Conservation (phyloP, 345 rosid genomes). For the Raphanus raphanistrum region DNA sequence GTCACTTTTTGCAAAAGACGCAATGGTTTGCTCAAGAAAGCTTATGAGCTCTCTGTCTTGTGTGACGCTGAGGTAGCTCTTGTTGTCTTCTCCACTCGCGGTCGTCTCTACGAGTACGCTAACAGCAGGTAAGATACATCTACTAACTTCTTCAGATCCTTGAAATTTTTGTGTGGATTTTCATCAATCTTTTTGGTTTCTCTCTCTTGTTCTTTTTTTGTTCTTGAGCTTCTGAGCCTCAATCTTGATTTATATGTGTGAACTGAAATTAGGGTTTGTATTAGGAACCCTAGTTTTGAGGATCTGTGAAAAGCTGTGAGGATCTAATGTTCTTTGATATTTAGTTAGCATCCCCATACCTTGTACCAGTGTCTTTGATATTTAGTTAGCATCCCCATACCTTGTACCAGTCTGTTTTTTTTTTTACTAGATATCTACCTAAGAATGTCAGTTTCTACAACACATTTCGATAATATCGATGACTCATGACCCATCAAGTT, state of each 20-base stretch:
- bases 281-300: slow-evolving; percentile 29
- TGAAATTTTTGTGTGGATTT: neutral
- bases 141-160: slow-evolving; percentile 7
- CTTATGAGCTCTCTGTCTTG: slow-evolving; percentile 76
- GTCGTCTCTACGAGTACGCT: slow-evolving; percentile 88
- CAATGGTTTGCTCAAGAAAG: slow-evolving; percentile 85
- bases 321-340: no score
- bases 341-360: no score
- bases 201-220: neutral
- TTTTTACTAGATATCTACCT: slow-evolving; percentile 11
- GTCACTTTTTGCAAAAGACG: slow-evolving; percentile 88
- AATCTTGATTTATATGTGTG: neutral
- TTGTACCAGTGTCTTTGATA: no score
- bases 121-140: slow-evolving; percentile 59
- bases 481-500: slow-evolving; percentile 22
- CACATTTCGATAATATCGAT: neutral
- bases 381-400: slow-evolving; percentile 13
- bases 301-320: slow-evolving; percentile 11
- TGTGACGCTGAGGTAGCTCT: slow-evolving; percentile 87
- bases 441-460: slow-evolving; percentile 30
- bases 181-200: neutral
- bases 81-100: slow-evolving; percentile 77
- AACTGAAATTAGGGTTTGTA: slow-evolving; percentile 28
- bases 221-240: neutral
- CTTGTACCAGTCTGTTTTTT: slow-evolving; percentile 23